These are phyloP conservation scores for Aspergillus asperescens DNA, from an alignment of 495 filamentous ascomycete genomes.

Conservation along the genomic window DNA sequence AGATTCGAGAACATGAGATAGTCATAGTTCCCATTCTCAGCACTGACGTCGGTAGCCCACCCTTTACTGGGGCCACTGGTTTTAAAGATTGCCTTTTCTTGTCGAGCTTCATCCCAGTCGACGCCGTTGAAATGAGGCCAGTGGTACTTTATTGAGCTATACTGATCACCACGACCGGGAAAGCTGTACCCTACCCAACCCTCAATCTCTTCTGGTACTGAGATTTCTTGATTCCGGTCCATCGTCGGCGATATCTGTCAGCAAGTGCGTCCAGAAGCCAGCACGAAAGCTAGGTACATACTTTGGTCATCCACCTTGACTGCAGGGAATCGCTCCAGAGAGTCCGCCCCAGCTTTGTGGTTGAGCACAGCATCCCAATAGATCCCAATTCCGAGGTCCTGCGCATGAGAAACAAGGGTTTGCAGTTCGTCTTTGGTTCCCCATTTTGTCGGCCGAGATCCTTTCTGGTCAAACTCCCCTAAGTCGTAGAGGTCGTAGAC, in stretches of 20 bases:
- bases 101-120: constrained; percentile 58
- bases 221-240: constrained; percentile 54
- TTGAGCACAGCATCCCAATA: constrained; percentile 76
- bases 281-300: constrained; percentile 16
- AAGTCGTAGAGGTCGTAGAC: constrained; percentile 73
- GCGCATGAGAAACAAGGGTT: constrained; percentile 45
- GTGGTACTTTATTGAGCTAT: constrained; percentile 60
- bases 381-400: constrained; percentile 50
- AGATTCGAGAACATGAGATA: constrained; percentile 65
- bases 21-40: constrained; percentile 67
- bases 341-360: constrained; percentile 68
- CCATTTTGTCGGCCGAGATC: constrained; percentile 61
- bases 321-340: constrained; percentile 52
- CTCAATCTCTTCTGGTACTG: constrained; percentile 56
- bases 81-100: constrained; percentile 61
- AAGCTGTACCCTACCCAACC: constrained; percentile 68
- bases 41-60: constrained; percentile 62
- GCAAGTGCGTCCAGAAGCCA: background rate
- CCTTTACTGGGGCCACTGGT: constrained; percentile 57
- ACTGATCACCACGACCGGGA: constrained; percentile 50
- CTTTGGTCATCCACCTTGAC: constrained; percentile 57
- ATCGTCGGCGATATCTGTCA: background rate
- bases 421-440: constrained; percentile 60
- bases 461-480: constrained; percentile 74
- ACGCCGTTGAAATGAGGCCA: constrained; percentile 68